phyloP scores from a whole-genome alignment of 768 basidiomycete genomes.

The Mycena albidolilacea region DNA sequence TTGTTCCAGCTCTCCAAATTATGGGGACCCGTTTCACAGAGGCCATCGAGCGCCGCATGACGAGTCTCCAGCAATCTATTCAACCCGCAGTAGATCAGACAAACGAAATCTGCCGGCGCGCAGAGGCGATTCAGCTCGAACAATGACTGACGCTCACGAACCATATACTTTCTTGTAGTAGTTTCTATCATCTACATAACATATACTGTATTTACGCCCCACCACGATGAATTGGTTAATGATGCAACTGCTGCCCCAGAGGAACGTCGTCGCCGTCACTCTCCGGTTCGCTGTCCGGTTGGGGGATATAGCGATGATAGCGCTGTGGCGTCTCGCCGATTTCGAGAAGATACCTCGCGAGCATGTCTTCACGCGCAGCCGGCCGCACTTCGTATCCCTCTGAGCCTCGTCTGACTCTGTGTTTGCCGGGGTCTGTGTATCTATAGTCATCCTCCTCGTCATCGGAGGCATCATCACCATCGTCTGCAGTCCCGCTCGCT shows the following conservation, averaged over 20 bases:
- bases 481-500: slow-evolving; percentile 37
- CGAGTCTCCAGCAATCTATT: slow-evolving; percentile 47
- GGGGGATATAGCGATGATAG: slow-evolving; percentile 80
- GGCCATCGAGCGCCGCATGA: slow-evolving; percentile 38
- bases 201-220: background rate
- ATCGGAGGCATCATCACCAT: slow-evolving; percentile 45
- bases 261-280: slow-evolving; percentile 58
- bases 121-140: slow-evolving; percentile 25
- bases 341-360: slow-evolving; percentile 68
- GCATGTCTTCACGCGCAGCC: slow-evolving; percentile 74
- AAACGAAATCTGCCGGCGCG: slow-evolving; percentile 47
- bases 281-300: slow-evolving; percentile 57
- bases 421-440: slow-evolving; percentile 36
- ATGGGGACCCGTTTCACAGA: background rate
- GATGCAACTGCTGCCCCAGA: slow-evolving; percentile 18
- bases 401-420: slow-evolving; percentile 75
- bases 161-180: slow-evolving; percentile 1
- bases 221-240: slow-evolving; percentile 3
- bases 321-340: slow-evolving; percentile 70
- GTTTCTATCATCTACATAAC: slow-evolving; percentile 5
- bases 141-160: background rate
- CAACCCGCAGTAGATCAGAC: slow-evolving; percentile 51
- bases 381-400: slow-evolving; percentile 86
- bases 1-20: slow-evolving; percentile 27
- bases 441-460: slow-evolving; percentile 48